These are phyloP conservation scores for Umbelopsis ramanniana DNA, from an alignment of 192 early-diverging fungal species.

Conservation along the genomic window DNA sequence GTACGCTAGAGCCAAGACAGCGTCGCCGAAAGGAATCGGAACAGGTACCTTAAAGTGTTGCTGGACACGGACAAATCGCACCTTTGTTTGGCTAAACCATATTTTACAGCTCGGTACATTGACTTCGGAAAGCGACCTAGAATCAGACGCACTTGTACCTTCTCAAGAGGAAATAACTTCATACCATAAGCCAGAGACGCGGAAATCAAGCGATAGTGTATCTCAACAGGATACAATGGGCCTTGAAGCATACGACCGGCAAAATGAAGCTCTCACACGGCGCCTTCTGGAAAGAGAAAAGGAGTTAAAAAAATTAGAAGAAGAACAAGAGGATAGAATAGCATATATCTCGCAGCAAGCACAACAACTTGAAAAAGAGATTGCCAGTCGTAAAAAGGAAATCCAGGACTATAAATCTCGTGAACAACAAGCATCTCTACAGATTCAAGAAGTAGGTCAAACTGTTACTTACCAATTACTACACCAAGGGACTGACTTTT, in stretches of 20 bases:
- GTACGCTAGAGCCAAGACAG: background rate
- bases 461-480: background rate
- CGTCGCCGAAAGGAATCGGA: constrained; percentile 17
- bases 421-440: background rate
- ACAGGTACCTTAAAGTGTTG: background rate
- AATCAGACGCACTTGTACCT: background rate
- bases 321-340: constrained; percentile 14
- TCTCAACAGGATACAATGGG: background rate
- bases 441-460: background rate
- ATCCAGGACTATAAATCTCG: constrained; percentile 13
- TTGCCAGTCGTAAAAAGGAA: constrained; percentile 6
- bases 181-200: background rate
- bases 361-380: constrained; percentile 7
- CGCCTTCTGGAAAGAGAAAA: constrained; percentile 10
- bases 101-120: constrained; percentile 8
- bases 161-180: background rate
- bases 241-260: background rate
- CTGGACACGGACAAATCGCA: no score
- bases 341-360: constrained; percentile 1
- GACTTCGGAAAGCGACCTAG: background rate
- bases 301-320: background rate
- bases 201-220: background rate
- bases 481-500: background rate
- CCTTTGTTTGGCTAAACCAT: no score
- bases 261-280: background rate